phyloP scores from a whole-genome alignment of 2,329 filamentous ascomycete species.

The Pseudonectria foliicola region DNA sequence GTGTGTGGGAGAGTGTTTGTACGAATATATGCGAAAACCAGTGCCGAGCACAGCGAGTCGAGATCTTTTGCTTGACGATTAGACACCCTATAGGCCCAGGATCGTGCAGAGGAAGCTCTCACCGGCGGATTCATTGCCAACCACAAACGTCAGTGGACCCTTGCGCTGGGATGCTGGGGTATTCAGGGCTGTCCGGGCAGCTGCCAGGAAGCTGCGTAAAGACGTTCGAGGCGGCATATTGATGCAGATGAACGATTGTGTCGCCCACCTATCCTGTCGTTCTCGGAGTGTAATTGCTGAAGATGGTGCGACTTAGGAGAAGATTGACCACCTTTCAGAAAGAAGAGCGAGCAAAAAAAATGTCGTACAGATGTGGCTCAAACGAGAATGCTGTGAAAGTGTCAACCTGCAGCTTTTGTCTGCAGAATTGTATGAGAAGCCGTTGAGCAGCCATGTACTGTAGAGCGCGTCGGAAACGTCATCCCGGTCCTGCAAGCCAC shows the following conservation, averaged over 20 bases:
- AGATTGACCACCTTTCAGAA: no score
- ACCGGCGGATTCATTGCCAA: constrained; percentile 64
- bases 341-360: no score
- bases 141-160: constrained; percentile 51
- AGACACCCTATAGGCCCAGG: neutral
- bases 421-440: no score
- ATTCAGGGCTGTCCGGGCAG: constrained; percentile 40
- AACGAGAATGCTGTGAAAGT: no score
- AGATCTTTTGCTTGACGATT: constrained; percentile 51
- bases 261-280: no score
- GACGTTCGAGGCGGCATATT: constrained; percentile 30
- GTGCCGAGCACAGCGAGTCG: constrained; percentile 69
- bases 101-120: constrained; percentile 5
- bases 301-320: no score
- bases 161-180: constrained; percentile 36
- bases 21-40: constrained; percentile 68
- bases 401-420: no score
- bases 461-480: no score
- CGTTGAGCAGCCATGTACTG: no score
- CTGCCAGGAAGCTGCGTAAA: constrained; percentile 43
- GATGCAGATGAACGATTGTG: neutral
- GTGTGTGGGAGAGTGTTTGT: constrained; percentile 47
- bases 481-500: no score
- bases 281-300: no score
- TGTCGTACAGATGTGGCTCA: no score